Conservation (phyloP, 2,329 filamentous ascomycete genomes). For the Penicillium nordicum region DNA sequence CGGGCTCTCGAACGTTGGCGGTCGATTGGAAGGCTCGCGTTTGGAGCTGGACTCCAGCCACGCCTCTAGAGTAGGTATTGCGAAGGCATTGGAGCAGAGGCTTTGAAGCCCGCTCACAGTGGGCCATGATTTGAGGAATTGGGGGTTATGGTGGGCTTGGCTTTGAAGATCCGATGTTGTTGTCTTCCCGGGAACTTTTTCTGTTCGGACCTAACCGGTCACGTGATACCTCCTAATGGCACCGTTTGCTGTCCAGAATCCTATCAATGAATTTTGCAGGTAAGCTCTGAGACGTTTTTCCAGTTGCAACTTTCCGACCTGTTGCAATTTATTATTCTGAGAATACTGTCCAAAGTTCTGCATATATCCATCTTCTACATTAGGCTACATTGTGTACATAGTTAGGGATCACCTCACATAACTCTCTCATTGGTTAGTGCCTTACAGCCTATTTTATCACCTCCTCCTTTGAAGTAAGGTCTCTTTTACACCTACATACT, state of each 20-base stretch:
- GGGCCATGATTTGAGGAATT: conserved; percentile 34
- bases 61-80: conserved; percentile 32
- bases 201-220: conserved; percentile 17
- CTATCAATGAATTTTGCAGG: not conserved
- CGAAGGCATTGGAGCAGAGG: conserved; percentile 43
- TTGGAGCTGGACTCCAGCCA: conserved; percentile 35
- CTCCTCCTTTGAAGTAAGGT: no score
- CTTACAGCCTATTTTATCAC: no score
- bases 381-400: not conserved
- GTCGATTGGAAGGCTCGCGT: conserved; percentile 51
- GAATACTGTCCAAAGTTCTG: not conserved
- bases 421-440: no score
- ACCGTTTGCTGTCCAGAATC: conserved; percentile 11
- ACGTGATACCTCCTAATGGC: not conserved
- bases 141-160: conserved; percentile 10
- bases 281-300: not conserved
- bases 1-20: conserved; percentile 43
- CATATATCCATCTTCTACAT: no score
- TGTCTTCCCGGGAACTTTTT: conserved; percentile 38
- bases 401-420: no score
- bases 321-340: not conserved
- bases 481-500: no score
- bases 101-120: conserved; percentile 44
- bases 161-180: conserved; percentile 21
- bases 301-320: not conserved